These are phyloP conservation scores for Arachis stenosperma DNA, from an alignment of 306 rosid species.

Conservation along the genomic window DNA sequence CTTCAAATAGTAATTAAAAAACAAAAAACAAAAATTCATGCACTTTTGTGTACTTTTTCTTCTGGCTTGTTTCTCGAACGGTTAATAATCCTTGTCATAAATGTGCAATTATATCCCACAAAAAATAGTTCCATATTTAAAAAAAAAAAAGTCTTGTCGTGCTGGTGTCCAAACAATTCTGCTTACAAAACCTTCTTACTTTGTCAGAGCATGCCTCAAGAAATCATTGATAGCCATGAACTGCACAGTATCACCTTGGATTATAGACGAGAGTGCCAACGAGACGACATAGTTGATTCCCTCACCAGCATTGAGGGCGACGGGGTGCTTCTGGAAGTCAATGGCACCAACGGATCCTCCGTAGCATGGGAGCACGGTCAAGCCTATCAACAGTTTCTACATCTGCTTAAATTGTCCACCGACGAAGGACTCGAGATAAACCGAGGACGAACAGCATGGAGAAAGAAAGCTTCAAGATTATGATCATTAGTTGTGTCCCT, in stretches of 20 bases:
- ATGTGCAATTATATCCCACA: no score
- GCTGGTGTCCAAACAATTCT: not conserved
- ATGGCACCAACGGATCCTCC: constrained; percentile 64
- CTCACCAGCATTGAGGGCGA: constrained; percentile 60
- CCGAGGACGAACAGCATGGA: constrained; percentile 89
- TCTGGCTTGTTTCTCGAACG: no score
- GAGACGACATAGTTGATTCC: constrained; percentile 73
- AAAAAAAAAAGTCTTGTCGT: not conserved
- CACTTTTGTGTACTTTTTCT: not conserved
- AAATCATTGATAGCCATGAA: constrained; percentile 79
- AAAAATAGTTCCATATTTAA: not conserved
- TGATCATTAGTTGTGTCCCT: constrained; percentile 12
- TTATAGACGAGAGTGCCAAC: constrained; percentile 96
- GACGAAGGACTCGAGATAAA: constrained; percentile 81
- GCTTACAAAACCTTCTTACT: constrained; percentile 34
- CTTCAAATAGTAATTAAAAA: not conserved
- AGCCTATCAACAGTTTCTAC: constrained; percentile 68
- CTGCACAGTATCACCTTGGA: constrained; percentile 87
- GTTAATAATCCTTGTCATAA: no score
- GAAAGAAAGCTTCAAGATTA: constrained; percentile 82
- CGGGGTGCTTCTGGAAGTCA: constrained; percentile 46
- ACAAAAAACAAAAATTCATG: not conserved
- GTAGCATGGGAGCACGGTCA: constrained; percentile 39
- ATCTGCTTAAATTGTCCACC: constrained; percentile 70
- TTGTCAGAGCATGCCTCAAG: constrained; percentile 91